These are phyloP conservation scores for Rhizopogon vulgaris DNA, from an alignment of 768 basidiomycete genomes.

Conservation along the genomic window DNA sequence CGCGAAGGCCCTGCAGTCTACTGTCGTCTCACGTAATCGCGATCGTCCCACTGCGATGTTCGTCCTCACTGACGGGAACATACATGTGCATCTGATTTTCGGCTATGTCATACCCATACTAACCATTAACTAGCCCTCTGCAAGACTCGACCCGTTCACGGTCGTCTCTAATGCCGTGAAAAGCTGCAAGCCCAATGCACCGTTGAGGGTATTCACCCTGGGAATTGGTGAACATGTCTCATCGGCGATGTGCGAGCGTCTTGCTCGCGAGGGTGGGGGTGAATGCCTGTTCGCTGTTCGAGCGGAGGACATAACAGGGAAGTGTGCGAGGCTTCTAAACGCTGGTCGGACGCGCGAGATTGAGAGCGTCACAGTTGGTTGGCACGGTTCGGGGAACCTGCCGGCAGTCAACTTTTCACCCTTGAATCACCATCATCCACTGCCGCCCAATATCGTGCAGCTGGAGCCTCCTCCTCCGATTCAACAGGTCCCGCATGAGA, in stretches of 20 bases:
- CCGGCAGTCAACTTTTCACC: not conserved
- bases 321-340: slow-evolving; percentile 43
- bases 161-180: slow-evolving; percentile 27
- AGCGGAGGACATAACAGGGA: slow-evolving; percentile 40
- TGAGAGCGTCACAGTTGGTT: slow-evolving; percentile 42
- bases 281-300: slow-evolving; percentile 39
- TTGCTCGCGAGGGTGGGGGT: slow-evolving; percentile 53
- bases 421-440: slow-evolving; percentile 12
- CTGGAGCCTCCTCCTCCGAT: slow-evolving; percentile 30
- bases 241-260: slow-evolving; percentile 43
- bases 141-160: slow-evolving; percentile 12
- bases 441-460: slow-evolving; percentile 7
- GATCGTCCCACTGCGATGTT: slow-evolving; percentile 44
- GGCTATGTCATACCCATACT: not conserved
- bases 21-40: slow-evolving; percentile 29
- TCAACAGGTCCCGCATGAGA: slow-evolving; percentile 26
- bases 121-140: not conserved
- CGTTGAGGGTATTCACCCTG: slow-evolving; percentile 48
- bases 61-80: slow-evolving; percentile 54
- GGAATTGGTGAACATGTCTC: slow-evolving; percentile 51
- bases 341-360: slow-evolving; percentile 45
- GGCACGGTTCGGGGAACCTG: slow-evolving; percentile 27
- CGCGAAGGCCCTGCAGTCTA: slow-evolving; percentile 30
- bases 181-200: slow-evolving; percentile 21
- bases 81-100: slow-evolving; percentile 16